Evolutionary conservation across 179 eudicot species (phyloP).

Genomic region (Silene vulgaris): DNA sequence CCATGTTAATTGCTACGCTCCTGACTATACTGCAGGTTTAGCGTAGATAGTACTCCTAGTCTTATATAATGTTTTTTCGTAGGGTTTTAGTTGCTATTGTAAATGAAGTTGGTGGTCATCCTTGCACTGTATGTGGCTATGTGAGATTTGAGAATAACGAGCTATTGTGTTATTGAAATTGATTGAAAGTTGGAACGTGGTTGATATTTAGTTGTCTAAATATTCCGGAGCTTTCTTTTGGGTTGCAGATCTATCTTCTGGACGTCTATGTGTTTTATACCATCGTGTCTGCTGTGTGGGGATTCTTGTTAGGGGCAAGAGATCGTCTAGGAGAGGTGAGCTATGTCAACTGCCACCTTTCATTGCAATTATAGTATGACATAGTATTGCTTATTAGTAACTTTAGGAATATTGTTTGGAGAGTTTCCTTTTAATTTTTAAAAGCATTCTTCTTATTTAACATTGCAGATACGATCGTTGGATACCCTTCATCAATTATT

Average conservation of each 20-base stretch:
- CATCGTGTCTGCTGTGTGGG: conserved; percentile 77
- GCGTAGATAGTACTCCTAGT: neutral
- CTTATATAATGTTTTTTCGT: neutral
- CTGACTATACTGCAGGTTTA: neutral
- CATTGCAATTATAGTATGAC: neutral
- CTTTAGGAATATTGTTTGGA: neutral
- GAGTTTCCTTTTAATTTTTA: neutral
- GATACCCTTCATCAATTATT: conserved; percentile 87
- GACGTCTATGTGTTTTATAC: conserved; percentile 83
- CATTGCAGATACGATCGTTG: conserved; percentile 79
- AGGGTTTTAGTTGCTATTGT: neutral
- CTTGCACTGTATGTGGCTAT: conserved; percentile 2
- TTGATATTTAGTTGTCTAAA: conserved; percentile 2
- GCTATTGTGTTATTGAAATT: neutral
- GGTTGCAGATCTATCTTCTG: conserved; percentile 79
- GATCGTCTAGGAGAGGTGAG: conserved; percentile 98
- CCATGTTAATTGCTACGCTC: neutral
- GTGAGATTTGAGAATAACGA: neutral
- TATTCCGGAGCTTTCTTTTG: neutral
- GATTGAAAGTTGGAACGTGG: neutral
- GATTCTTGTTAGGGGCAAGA: conserved; percentile 93
- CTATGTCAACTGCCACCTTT: conserved; percentile 11
- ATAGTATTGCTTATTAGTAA: neutral
- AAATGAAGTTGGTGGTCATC: neutral
- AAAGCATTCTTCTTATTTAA: neutral